Evolutionary conservation across 257 asterid genomes (phyloP).

Genomic region (Fraxinus cuspidata): DNA sequence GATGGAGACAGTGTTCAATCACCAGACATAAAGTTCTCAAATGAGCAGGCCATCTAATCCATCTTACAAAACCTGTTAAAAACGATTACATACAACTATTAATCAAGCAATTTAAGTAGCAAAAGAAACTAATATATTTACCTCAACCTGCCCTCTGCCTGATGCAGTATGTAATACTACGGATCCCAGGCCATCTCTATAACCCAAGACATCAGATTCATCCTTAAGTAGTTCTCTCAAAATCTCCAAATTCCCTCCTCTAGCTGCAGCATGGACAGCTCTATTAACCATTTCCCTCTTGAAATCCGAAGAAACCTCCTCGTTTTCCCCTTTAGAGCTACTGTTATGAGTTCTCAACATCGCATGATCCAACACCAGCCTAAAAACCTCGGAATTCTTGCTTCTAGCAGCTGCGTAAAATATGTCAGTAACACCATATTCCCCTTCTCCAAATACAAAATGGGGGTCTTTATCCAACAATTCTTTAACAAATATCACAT

Average conservation of each 20-base stretch:
- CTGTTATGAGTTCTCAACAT: slow-evolving; percentile 17
- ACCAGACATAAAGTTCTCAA: slow-evolving; percentile 2
- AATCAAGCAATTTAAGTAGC: background rate
- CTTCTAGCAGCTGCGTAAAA: slow-evolving; percentile 87
- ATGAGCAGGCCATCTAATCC: background rate
- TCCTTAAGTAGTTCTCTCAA: slow-evolving; percentile 62
- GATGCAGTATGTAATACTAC: slow-evolving; percentile 80
- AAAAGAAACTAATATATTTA: slow-evolving; percentile 21
- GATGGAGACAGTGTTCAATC: background rate
- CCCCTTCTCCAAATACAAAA: slow-evolving; percentile 94
- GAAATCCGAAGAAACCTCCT: slow-evolving; percentile 45
- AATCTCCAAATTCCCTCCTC: slow-evolving; percentile 77
- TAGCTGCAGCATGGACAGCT: slow-evolving; percentile 81
- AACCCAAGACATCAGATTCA: slow-evolving; percentile 56
- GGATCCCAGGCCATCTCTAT: slow-evolving; percentile 73
- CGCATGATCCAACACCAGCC: slow-evolving; percentile 47
- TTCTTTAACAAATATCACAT: slow-evolving; percentile 54
- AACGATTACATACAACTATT: background rate
- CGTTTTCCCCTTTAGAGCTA: slow-evolving; percentile 30
- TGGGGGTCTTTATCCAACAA: slow-evolving; percentile 65
- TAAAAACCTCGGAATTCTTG: slow-evolving; percentile 54
- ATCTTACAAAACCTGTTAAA: background rate
- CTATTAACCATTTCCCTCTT: slow-evolving; percentile 61
- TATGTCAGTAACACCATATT: slow-evolving; percentile 82
- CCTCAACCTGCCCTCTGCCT: slow-evolving; percentile 81